phyloP scores from a whole-genome alignment of 169 alveolate genomes.

The Plasmodium gaboni region DNA sequence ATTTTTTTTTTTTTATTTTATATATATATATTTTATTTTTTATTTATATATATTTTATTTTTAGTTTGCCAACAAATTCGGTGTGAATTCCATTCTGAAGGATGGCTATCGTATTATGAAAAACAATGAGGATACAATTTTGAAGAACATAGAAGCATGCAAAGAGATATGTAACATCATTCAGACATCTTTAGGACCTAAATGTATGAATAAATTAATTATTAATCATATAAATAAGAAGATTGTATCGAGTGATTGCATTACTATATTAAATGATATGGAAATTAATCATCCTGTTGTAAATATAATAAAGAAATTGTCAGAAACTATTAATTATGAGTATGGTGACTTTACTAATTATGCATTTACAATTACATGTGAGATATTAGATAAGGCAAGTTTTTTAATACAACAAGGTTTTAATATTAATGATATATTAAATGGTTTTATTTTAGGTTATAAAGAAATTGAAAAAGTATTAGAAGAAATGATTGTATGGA shows the following conservation, averaged over 20 bases:
- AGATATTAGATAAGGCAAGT: slow-evolving; percentile 93
- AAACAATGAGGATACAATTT: slow-evolving; percentile 63
- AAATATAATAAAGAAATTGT: slow-evolving; percentile 97
- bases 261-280: slow-evolving; percentile 96
- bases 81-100: slow-evolving; percentile 49
- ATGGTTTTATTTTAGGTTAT: slow-evolving; percentile 91
- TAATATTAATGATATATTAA: slow-evolving; percentile 96
- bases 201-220: slow-evolving; percentile 97
- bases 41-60: neutral
- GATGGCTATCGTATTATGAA: slow-evolving; percentile 66
- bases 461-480: slow-evolving; percentile 49
- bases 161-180: slow-evolving; percentile 93
- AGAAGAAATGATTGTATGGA: slow-evolving; percentile 70
- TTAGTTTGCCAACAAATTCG: slow-evolving; percentile 61
- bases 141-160: slow-evolving; percentile 95
- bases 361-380: slow-evolving; percentile 97
- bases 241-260: slow-evolving; percentile 97
- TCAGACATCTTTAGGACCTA: slow-evolving; percentile 97
- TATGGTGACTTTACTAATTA: slow-evolving; percentile 99
- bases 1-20: too few relatives aligned
- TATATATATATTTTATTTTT: neutral
- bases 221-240: slow-evolving; percentile 97
- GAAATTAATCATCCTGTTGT: slow-evolving; percentile 99
- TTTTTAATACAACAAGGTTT: slow-evolving; percentile 93
- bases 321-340: slow-evolving; percentile 96